Base-by-base conservation (phyloP, 139 green algal species). In the Deuterostichococcus epilithicus region DNA sequence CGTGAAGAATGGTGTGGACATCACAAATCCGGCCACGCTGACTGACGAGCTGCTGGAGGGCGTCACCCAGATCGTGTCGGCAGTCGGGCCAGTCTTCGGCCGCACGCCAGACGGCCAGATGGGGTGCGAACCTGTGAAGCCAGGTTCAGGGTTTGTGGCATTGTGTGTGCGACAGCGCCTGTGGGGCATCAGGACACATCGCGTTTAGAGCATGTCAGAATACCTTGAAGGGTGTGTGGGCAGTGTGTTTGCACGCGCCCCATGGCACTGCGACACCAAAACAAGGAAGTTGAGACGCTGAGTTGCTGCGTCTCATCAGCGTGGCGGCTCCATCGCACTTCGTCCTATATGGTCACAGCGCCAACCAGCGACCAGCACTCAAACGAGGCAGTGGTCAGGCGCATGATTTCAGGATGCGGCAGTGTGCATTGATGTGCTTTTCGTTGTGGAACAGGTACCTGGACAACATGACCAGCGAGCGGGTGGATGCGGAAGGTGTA, bases 391-490 rank as follows among this genome's bases (percentile, higher is more conserved):
- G n/a, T n/a, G n/a, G n/a, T n/a, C n/a, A n/a, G n/a, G n/a, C n/a
- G n/a, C n/a, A n/a, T n/a, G n/a, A n/a, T n/a, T n/a, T n/a, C n/a
- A n/a, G n/a, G n/a, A n/a, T n/a, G n/a, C n/a, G n/a, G n/a, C n/a
- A n/a, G n/a, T n/a, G n/a, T n/a, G n/a, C n/a, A n/a, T n/a, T n/a
- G n/a, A n/a, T n/a, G 15, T 47, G 68, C 33, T 22, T 18, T 20
- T 42, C n/a, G 1, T 30, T 23, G 28, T 47, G 39, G 65, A 26
- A 36, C 72, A 86, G 78, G 20, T 91, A 91, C 69, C 59, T 91
- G 1, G 87, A 94, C 33, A 82, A 83, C 60, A 92, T 94, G 88
- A 91, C 79, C n/a, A 83, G 90, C 10, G 90, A 96, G 84, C 37
- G 69, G 0, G 90, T 97, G 68, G 91, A 97, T 75, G 81, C 84